phyloP scores from a whole-genome alignment of 1,284 basidiomycete genomes.

The Sphagnurus paluster region DNA sequence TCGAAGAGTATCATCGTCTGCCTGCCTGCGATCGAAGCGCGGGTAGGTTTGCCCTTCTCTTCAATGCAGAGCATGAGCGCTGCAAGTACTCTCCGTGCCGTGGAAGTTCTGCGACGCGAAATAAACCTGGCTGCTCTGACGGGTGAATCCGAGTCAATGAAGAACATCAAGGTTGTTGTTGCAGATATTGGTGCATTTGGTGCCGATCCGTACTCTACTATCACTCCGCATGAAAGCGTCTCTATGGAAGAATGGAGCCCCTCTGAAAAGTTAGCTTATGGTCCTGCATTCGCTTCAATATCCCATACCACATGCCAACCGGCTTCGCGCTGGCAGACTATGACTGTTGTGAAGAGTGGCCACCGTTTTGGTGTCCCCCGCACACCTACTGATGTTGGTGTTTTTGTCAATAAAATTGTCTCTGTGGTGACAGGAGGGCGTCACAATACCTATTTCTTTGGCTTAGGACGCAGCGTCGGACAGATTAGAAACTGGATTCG shows the following conservation, averaged over 20 bases:
- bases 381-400: conserved; percentile 52
- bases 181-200: conserved; percentile 69
- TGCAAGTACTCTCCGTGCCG: conserved; percentile 64
- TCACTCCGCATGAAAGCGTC: conserved; percentile 34
- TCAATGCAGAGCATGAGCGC: conserved; percentile 72
- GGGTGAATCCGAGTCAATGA: conserved; percentile 54
- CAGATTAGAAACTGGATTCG: conserved; percentile 51
- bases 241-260: conserved; percentile 69
- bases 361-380: conserved; percentile 40
- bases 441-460: conserved; percentile 39
- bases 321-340: conserved; percentile 27
- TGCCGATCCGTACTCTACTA: conserved; percentile 26
- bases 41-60: conserved; percentile 70
- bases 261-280: conserved; percentile 69
- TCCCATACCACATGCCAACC: conserved; percentile 38
- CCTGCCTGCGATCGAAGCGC: conserved; percentile 65
- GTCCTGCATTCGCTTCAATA: conserved; percentile 57
- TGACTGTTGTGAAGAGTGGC: conserved; percentile 29
- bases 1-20: conserved; percentile 70
- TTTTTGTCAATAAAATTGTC: conserved; percentile 59
- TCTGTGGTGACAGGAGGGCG: conserved; percentile 56
- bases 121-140: conserved; percentile 55
- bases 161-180: conserved; percentile 58
- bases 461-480: conserved; percentile 44
- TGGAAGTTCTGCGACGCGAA: conserved; percentile 73